A percentile compares a stretch with the other conserved stretches of the same genome.
Evolutionary conservation across 179 eudicot genomes (phyloP).

Genomic region (Silene vulgaris): DNA sequence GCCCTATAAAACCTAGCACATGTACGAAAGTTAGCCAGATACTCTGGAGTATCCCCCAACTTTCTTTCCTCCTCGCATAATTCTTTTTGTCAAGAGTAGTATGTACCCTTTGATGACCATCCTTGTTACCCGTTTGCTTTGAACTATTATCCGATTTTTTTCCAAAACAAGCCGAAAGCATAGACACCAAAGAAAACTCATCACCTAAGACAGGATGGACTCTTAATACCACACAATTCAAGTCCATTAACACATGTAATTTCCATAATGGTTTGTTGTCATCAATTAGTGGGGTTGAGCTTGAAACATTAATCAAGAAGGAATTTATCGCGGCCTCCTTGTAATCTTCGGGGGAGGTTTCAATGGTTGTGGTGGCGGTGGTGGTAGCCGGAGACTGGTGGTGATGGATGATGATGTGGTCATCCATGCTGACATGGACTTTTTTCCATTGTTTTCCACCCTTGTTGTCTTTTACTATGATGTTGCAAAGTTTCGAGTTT

Average conservation of each 20-base stretch:
- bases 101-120: neutral
- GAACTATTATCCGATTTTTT: neutral
- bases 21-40: slow-evolving; percentile 39
- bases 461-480: slow-evolving; percentile 33
- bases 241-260: slow-evolving; percentile 20
- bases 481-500: slow-evolving; percentile 61
- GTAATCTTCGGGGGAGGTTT: neutral
- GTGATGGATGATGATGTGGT: slow-evolving; percentile 30
- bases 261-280: slow-evolving; percentile 39
- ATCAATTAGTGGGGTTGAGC: slow-evolving; percentile 19
- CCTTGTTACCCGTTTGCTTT: slow-evolving; percentile 12
- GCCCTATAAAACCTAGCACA: slow-evolving; percentile 32
- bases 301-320: slow-evolving; percentile 26
- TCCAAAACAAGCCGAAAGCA: slow-evolving; percentile 20
- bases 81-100: neutral
- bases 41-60: slow-evolving; percentile 23
- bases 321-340: slow-evolving; percentile 19
- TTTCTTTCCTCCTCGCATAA: neutral
- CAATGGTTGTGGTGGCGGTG: neutral
- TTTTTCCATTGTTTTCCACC: slow-evolving; percentile 33
- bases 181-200: slow-evolving; percentile 32
- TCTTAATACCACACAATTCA: slow-evolving; percentile 30
- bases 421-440: slow-evolving; percentile 26
- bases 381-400: neutral
- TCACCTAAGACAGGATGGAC: slow-evolving; percentile 36